phyloP scores from a whole-genome alignment of 192 early-diverging fungal species.

The Paraglomus occultum region DNA sequence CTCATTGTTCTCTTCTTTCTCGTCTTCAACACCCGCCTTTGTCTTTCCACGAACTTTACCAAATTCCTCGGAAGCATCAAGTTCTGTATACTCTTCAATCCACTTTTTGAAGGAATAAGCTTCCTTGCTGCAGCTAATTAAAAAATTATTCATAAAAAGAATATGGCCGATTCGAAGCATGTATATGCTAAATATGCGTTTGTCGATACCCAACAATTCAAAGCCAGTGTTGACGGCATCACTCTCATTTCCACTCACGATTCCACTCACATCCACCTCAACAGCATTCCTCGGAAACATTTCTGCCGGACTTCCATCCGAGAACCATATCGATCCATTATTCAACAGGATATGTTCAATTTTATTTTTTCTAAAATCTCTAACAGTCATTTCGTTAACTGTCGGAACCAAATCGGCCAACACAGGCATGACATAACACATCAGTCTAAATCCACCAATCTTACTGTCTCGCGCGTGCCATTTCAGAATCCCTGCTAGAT shows the following conservation, averaged over 20 bases:
- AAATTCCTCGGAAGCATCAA: conserved; percentile 21
- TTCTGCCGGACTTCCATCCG: conserved; percentile 38
- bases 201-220: conserved; percentile 40
- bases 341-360: conserved; percentile 50
- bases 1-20: not conserved
- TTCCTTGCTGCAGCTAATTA: conserved; percentile 49
- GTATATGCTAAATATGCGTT: conserved; percentile 44
- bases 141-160: conserved; percentile 54
- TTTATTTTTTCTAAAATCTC: conserved; percentile 59
- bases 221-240: conserved; percentile 14
- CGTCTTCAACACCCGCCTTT: not conserved
- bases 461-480: conserved; percentile 52
- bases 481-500: conserved; percentile 54
- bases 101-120: conserved; percentile 49
- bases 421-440: conserved; percentile 45
- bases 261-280: conserved; percentile 13
- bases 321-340: conserved; percentile 57
- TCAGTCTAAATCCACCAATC: conserved; percentile 36
- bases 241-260: no score
- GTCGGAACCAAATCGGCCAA: conserved; percentile 50
- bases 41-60: conserved; percentile 8
- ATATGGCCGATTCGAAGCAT: conserved; percentile 55
- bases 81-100: conserved; percentile 43
- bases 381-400: conserved; percentile 48
- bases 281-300: conserved; percentile 50